These are phyloP conservation scores for Solanum hybrid DNA, from an alignment of 305 asterid species.

Conservation along the genomic window DNA sequence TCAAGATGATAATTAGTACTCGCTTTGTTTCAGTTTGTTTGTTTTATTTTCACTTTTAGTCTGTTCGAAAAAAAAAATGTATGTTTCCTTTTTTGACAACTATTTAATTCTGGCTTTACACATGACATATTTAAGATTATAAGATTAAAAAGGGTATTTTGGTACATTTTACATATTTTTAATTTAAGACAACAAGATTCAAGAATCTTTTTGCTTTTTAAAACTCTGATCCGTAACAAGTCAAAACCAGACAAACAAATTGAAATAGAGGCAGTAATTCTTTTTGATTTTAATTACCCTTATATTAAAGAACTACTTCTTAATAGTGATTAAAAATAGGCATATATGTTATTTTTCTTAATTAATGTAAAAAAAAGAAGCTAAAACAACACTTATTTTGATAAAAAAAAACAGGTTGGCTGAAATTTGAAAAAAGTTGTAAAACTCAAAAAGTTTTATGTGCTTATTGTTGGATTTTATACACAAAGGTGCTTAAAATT, in stretches of 20 bases:
- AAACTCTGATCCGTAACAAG: fast-evolving
- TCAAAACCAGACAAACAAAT: too few relatives aligned
- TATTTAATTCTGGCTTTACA: too few relatives aligned
- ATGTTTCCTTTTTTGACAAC: too few relatives aligned
- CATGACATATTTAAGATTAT: neutral
- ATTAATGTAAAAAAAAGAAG: too few relatives aligned
- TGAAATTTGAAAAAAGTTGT: neutral
- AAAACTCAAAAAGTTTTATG: neutral
- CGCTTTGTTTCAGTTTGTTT: neutral
- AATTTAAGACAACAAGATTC: too few relatives aligned
- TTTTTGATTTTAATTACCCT: neutral
- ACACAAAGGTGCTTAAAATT: neutral
- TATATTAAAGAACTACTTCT: neutral
- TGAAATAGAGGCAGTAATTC: neutral
- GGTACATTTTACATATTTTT: too few relatives aligned
- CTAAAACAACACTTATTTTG: neutral
- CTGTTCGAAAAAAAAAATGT: neutral
- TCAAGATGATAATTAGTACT: neutral
- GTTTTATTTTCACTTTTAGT: neutral
- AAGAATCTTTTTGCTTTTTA: too few relatives aligned
- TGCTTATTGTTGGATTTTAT: neutral
- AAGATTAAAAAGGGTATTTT: too few relatives aligned
- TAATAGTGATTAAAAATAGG: too few relatives aligned
- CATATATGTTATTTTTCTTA: too few relatives aligned
- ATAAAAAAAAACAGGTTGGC: too few relatives aligned